These are phyloP conservation scores for Mercurialis annua DNA, from an alignment of 345 rosid species.

Conservation along the genomic window DNA sequence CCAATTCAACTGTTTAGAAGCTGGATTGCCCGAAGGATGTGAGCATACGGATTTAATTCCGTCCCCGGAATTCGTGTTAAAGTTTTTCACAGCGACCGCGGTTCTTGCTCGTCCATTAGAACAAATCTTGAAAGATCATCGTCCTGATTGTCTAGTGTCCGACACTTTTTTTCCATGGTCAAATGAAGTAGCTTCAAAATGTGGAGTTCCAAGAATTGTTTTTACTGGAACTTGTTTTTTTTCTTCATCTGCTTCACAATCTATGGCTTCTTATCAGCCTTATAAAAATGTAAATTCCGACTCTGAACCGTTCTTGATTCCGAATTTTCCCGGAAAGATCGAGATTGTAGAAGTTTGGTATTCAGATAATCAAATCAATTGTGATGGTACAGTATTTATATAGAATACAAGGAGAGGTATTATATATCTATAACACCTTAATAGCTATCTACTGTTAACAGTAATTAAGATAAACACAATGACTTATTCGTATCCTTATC, in stretches of 20 bases:
- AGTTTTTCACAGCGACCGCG: conserved; percentile 16
- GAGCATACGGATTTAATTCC: neutral
- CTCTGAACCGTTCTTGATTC: conserved; percentile 31
- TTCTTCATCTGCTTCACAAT: conserved; percentile 14
- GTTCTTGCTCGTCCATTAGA: neutral
- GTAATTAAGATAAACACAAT: too few species aligned
- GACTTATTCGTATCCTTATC: too few species aligned
- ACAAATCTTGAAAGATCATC: neutral
- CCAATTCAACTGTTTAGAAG: too few species aligned
- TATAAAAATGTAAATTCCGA: conserved; percentile 22
- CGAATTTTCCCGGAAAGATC: conserved; percentile 35
- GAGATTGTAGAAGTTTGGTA: too few species aligned
- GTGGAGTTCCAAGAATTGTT: conserved; percentile 36
- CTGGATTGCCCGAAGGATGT: neutral
- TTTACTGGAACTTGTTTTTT: conserved; percentile 35
- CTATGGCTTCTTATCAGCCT: conserved; percentile 22
- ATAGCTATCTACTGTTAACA: too few species aligned
- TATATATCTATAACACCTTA: too few species aligned
- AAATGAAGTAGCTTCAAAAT: conserved; percentile 30
- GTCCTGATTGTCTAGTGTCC: conserved; percentile 37
- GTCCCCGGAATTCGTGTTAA: neutral
- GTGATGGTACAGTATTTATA: too few species aligned
- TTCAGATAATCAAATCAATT: too few species aligned
- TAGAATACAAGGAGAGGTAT: too few species aligned
- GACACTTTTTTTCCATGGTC: conserved; percentile 41